A percentile compares a stretch with the other conserved stretches of the same genome.
These are phyloP conservation scores for Zalerion maritima DNA, from an alignment of 495 filamentous ascomycete genomes.

Conservation along the genomic window DNA sequence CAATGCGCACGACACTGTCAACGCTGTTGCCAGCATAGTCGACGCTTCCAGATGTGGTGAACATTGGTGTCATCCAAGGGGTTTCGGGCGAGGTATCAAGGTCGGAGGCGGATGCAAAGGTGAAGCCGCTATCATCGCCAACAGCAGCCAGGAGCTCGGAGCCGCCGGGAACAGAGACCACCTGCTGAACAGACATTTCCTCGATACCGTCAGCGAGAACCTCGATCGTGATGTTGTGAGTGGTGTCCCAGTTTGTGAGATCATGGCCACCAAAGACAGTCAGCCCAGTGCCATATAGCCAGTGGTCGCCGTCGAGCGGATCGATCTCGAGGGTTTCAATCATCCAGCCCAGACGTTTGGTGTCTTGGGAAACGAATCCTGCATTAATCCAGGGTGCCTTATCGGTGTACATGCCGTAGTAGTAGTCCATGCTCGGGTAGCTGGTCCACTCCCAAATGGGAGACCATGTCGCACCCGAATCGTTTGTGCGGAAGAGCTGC, in stretches of 20 bases:
- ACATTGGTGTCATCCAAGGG: conserved; percentile 35
- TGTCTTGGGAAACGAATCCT: conserved; percentile 29
- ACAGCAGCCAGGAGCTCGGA: conserved; percentile 40
- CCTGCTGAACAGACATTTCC: conserved; percentile 37
- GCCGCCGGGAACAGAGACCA: conserved; percentile 37
- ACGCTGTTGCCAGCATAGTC: conserved; percentile 43
- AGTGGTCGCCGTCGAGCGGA: conserved; percentile 44
- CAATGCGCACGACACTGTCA: conserved; percentile 38
- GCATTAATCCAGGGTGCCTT: conserved; percentile 35
- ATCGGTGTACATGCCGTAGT: conserved; percentile 23
- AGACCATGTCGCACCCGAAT: conserved; percentile 40
- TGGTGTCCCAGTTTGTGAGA: conserved; percentile 34
- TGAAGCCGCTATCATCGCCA: conserved; percentile 45
- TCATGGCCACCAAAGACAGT: conserved; percentile 41
- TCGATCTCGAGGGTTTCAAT: conserved; percentile 46
- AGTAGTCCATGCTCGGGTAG: conserved; percentile 31
- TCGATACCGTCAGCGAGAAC: conserved; percentile 45
- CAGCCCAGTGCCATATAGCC: conserved; percentile 42
- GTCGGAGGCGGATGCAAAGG: conserved; percentile 22
- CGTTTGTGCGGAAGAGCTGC: conserved; percentile 35
- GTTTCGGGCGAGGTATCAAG: conserved; percentile 32
- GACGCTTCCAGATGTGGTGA: conserved; percentile 32
- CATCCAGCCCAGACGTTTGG: conserved; percentile 46
- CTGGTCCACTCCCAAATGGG: conserved; percentile 34
- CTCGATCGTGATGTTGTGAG: conserved; percentile 33